phyloP scores from a whole-genome alignment of 2,329 filamentous ascomycete species.

The Xylaria sp. region DNA sequence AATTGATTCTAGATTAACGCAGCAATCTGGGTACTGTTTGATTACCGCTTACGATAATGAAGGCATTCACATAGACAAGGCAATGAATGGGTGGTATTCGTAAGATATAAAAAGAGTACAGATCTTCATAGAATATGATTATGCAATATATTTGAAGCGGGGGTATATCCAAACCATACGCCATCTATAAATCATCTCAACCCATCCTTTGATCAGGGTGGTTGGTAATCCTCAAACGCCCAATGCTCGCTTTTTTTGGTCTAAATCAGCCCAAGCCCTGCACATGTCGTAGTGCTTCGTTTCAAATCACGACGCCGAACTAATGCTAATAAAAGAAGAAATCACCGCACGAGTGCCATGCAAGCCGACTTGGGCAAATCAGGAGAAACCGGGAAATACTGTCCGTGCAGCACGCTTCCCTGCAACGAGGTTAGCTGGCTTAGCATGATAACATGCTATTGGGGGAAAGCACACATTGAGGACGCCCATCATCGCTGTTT shows the following conservation, averaged over 20 bases:
- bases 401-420: slow-evolving; percentile 58
- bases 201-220: neutral
- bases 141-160: slow-evolving; percentile 28
- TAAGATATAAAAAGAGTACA: slow-evolving; percentile 13
- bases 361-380: slow-evolving; percentile 21
- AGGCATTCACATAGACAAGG: slow-evolving; percentile 1
- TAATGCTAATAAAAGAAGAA: slow-evolving; percentile 37
- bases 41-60: slow-evolving; percentile 25
- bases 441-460: slow-evolving; percentile 2
- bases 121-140: slow-evolving; percentile 13
- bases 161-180: slow-evolving; percentile 40
- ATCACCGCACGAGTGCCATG: neutral
- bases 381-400: slow-evolving; percentile 55
- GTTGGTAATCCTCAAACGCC: slow-evolving; percentile 27
- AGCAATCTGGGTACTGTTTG: slow-evolving; percentile 11
- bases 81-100: slow-evolving; percentile 6
- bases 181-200: slow-evolving; percentile 28
- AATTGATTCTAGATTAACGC: neutral
- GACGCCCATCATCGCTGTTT: slow-evolving; percentile 49
- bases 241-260: slow-evolving; percentile 26
- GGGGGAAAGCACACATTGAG: slow-evolving; percentile 44
- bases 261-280: slow-evolving; percentile 2
- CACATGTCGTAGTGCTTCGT: slow-evolving; percentile 19
- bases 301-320: slow-evolving; percentile 50
- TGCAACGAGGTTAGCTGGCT: slow-evolving; percentile 44